These are phyloP conservation scores for Globisporangium spiculum DNA, from an alignment of 352 stramenopile genomes.

Conservation along the genomic window DNA sequence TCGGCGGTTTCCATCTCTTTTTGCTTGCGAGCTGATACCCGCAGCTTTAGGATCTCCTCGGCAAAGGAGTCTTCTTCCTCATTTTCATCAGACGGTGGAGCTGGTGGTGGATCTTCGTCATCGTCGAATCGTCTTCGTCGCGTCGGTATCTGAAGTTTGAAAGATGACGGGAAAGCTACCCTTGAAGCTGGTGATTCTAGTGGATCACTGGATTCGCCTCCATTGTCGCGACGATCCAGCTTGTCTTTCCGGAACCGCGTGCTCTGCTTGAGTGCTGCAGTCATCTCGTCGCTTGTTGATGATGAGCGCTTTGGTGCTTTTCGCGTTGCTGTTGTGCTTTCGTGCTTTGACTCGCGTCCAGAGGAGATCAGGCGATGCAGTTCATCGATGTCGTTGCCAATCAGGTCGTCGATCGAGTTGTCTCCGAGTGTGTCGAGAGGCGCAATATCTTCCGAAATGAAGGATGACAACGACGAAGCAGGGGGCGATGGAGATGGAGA, in stretches of 20 bases:
- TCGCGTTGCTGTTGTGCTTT: not conserved
- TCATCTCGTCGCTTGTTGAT: constrained; percentile 30
- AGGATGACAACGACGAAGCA: constrained; percentile 22
- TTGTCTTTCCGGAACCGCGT: constrained; percentile 30
- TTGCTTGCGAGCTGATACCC: constrained; percentile 17
- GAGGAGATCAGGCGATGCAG: constrained; percentile 40
- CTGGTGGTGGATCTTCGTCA: constrained; percentile 15
- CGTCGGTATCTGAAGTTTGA: constrained; percentile 1
- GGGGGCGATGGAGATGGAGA: not conserved
- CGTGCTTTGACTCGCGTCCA: constrained; percentile 8
- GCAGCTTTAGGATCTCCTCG: constrained; percentile 36
- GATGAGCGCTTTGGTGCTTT: constrained; percentile 12
- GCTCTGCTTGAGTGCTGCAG: constrained; percentile 26
- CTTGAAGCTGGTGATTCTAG: not conserved
- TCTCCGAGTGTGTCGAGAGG: constrained; percentile 19
- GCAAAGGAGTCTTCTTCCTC: constrained; percentile 44
- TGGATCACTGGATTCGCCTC: not conserved
- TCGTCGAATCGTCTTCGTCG: constrained; percentile 19
- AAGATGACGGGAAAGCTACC: not conserved
- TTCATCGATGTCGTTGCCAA: constrained; percentile 41
- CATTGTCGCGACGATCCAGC: not conserved
- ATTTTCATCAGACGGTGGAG: constrained; percentile 11
- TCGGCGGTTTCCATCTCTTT: constrained; percentile 10
- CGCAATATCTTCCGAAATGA: constrained; percentile 26
- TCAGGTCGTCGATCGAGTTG: constrained; percentile 46